phyloP scores from a whole-genome alignment of 768 basidiomycete genomes.

The Cystofilobasidium capitatum region DNA sequence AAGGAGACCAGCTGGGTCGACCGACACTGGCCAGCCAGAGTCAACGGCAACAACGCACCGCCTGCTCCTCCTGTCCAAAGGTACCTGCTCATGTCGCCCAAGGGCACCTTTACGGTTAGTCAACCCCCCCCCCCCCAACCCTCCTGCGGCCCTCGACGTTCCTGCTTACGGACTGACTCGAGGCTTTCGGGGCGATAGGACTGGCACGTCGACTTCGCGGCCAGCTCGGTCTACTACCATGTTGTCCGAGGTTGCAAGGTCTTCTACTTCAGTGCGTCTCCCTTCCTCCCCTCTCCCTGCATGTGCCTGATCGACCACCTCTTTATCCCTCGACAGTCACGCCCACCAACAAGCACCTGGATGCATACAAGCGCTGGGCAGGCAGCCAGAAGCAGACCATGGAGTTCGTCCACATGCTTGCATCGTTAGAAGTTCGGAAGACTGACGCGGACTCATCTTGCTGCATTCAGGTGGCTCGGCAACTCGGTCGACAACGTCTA shows the following conservation, averaged over 20 bases:
- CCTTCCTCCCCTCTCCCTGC: background rate
- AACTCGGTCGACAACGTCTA: slow-evolving; percentile 76
- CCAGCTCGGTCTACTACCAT: slow-evolving; percentile 64
- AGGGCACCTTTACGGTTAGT: slow-evolving; percentile 82
- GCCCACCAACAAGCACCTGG: slow-evolving; percentile 19
- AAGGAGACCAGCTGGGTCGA: slow-evolving; percentile 91
- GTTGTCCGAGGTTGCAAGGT: slow-evolving; percentile 79
- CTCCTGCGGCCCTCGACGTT: no score
- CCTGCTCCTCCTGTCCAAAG: slow-evolving; percentile 80
- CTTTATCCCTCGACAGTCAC: slow-evolving; percentile 2
- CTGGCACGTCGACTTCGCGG: slow-evolving; percentile 98
- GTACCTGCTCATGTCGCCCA: slow-evolving; percentile 95
- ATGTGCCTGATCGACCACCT: background rate
- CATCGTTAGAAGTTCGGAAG: no score
- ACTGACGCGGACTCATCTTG: no score
- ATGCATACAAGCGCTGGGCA: slow-evolving; percentile 43
- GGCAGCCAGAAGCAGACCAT: slow-evolving; percentile 68
- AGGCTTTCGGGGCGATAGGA: slow-evolving; percentile 50
- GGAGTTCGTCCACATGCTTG: no score
- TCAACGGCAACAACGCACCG: background rate
- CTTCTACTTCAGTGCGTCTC: slow-evolving; percentile 67
- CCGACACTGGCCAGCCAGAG: slow-evolving; percentile 66
- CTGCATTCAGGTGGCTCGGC: no score
- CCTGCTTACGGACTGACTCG: slow-evolving; percentile 1
- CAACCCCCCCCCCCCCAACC: no score